Conservation (phyloP, 2,329 filamentous ascomycete genomes). For the Byssothecium circinans region DNA sequence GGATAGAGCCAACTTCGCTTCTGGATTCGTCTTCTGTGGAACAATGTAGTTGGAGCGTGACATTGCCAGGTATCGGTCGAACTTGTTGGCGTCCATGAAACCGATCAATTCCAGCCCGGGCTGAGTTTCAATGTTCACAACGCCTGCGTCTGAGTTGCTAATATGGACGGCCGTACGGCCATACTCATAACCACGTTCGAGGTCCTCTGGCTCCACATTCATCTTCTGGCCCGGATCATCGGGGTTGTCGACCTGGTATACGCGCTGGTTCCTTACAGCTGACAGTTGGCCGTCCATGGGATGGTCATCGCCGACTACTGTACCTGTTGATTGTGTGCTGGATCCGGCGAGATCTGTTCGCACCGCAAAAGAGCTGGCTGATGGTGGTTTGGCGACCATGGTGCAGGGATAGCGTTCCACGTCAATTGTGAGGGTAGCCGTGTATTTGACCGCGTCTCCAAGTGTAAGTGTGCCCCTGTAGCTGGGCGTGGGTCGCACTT, state of each 20-base stretch:
- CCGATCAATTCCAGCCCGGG: conserved; percentile 81
- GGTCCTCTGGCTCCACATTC: conserved; percentile 77
- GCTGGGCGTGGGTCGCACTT: conserved; percentile 71
- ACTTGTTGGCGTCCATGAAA: conserved; percentile 77
- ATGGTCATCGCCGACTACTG: conserved; percentile 47
- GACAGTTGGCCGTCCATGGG: conserved; percentile 53
- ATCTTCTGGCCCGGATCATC: conserved; percentile 74
- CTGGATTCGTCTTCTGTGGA: conserved; percentile 75
- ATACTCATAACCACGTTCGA: conserved; percentile 94
- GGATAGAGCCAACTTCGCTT: conserved; percentile 80
- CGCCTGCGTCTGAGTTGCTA: conserved; percentile 78
- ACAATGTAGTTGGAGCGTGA: conserved; percentile 78
- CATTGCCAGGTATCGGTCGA: conserved; percentile 82
- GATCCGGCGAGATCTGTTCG: conserved; percentile 53
- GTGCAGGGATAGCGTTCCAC: conserved; percentile 91
- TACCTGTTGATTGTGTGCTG: conserved; percentile 57
- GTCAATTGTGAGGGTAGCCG: conserved; percentile 76
- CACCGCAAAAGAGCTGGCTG: conserved; percentile 75
- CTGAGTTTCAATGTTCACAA: conserved; percentile 81
- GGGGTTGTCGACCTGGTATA: conserved; percentile 79
- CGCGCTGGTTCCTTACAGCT: conserved; percentile 73
- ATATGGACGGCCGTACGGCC: conserved; percentile 90
- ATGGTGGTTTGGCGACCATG: conserved; percentile 71
- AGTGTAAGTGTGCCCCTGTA: conserved; percentile 81
- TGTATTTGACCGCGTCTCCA: conserved; percentile 73